phyloP scores from a whole-genome alignment of 148 eudicot species.

The Rhododendron vialii region DNA sequence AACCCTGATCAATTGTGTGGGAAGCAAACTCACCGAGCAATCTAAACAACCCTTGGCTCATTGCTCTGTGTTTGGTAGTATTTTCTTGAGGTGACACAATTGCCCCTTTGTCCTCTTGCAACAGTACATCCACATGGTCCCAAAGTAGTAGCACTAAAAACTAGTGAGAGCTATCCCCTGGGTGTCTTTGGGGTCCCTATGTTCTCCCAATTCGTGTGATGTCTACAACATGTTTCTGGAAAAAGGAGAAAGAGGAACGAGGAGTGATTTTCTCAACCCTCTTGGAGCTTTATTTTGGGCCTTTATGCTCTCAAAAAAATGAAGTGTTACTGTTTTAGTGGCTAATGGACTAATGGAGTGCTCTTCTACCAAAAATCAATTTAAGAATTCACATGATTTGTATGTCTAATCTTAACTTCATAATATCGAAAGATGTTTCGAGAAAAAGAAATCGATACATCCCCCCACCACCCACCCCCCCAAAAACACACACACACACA shows the following conservation, averaged over 20 bases:
- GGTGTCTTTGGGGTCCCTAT: neutral
- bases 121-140: constrained; percentile 1
- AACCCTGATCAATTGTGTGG: neutral
- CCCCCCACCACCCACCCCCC: no score
- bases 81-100: neutral
- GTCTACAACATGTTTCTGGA: neutral
- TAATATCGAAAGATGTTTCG: neutral
- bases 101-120: neutral
- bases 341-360: neutral
- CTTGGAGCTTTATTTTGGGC: neutral
- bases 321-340: neutral
- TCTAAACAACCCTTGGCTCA: no score
- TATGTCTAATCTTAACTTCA: neutral
- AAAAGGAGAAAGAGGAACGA: neutral
- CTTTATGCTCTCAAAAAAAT: neutral
- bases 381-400: neutral
- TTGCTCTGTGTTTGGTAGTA: neutral
- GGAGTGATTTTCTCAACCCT: neutral
- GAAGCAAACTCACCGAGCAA: neutral
- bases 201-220: neutral
- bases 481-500: no score
- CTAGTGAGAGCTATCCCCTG: neutral
- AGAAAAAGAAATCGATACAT: neutral
- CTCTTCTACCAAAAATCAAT: neutral
- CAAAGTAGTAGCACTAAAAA: neutral